phyloP scores from a whole-genome alignment of 2,329 filamentous ascomycete species.

The Diaporthe ampelina region DNA sequence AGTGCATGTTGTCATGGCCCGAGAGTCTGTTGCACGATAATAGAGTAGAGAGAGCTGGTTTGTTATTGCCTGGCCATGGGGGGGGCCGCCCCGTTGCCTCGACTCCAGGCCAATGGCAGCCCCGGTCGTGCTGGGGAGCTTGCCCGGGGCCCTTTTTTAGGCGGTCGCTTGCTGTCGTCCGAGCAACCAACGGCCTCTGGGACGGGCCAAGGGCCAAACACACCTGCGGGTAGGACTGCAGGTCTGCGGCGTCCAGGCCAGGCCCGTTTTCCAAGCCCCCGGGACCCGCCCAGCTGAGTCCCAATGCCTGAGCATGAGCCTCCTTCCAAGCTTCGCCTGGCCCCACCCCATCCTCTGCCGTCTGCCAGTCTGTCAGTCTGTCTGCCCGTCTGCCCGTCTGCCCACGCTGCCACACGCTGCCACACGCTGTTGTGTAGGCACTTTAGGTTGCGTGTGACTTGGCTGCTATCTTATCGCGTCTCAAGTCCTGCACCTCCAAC shows the following conservation, averaged over 20 bases:
- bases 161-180: conserved; percentile 32
- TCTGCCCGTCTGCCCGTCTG: too few species aligned
- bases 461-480: conserved; percentile 11
- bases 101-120: conserved; percentile 32
- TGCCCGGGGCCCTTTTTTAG: conserved; percentile 21
- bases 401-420: too few species aligned
- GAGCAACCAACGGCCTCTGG: conserved; percentile 19
- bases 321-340: conserved; percentile 17
- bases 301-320: conserved; percentile 24
- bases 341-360: not conserved
- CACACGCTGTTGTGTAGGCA: too few species aligned
- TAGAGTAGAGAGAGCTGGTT: conserved; percentile 27
- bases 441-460: too few species aligned
- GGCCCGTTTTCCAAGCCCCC: conserved; percentile 31
- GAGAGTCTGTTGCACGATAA: conserved; percentile 21
- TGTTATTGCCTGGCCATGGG: conserved; percentile 37
- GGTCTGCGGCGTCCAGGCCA: conserved; percentile 26
- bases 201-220: not conserved
- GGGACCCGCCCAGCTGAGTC: conserved; percentile 25
- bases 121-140: conserved; percentile 20
- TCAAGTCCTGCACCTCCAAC: too few species aligned
- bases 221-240: conserved; percentile 6
- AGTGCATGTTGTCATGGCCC: conserved; percentile 21
- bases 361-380: too few species aligned
- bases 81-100: conserved; percentile 3